Conservation (phyloP, 2,329 filamentous ascomycete species). For the Colletotrichum somersetense region DNA sequence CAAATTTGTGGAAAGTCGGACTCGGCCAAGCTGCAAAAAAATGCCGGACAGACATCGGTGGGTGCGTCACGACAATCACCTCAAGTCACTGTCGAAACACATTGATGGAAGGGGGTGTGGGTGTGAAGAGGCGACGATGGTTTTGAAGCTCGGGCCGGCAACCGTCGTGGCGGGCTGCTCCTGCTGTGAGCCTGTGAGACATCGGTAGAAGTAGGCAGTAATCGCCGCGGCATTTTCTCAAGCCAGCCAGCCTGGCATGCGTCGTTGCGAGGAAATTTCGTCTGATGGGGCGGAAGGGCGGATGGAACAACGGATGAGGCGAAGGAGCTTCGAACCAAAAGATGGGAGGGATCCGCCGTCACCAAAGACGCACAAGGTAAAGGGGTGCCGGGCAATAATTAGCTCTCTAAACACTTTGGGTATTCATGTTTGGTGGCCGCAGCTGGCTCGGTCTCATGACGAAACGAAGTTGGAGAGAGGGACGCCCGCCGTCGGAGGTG, state of each 20-base stretch:
- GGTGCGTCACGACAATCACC: neutral
- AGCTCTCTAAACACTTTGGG: neutral
- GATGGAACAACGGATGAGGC: neutral
- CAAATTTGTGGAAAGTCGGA: neutral
- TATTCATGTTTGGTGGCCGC: neutral
- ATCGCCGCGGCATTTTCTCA: conserved; percentile 12
- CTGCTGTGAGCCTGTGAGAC: conserved; percentile 5
- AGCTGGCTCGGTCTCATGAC: conserved; percentile 6
- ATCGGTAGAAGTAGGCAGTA: neutral
- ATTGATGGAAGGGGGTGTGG: neutral
- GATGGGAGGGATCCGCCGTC: conserved; percentile 5
- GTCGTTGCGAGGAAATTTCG: conserved; percentile 1
- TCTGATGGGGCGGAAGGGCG: conserved; percentile 9
- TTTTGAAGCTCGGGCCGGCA: neutral
- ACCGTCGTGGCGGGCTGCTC: neutral
- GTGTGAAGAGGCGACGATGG: conserved; percentile 12
- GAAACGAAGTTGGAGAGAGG: conserved; percentile 6
- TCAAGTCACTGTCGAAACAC: neutral
- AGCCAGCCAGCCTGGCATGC: neutral
- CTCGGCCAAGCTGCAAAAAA: neutral
- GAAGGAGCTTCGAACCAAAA: conserved; percentile 2
- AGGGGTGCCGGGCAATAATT: neutral
- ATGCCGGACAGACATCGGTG: neutral
- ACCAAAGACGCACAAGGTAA: neutral
- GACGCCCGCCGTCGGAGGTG: neutral